These are phyloP conservation scores for Coemansia sp. DNA, from an alignment of 371 early-diverging fungal species.

Conservation along the genomic window DNA sequence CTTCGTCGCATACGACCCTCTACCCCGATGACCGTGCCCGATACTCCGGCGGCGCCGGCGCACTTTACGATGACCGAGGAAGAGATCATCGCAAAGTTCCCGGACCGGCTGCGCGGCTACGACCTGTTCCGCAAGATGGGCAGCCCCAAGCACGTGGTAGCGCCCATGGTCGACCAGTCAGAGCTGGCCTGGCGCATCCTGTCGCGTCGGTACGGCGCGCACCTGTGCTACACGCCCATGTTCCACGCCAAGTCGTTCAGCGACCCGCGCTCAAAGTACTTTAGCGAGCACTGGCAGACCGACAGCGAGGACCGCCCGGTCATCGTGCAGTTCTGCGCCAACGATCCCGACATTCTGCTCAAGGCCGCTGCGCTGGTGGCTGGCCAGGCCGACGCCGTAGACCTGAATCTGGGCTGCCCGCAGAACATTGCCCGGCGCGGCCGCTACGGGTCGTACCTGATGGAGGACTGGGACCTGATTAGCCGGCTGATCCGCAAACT, in stretches of 20 bases:
- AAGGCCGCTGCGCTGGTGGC: constrained; percentile 84
- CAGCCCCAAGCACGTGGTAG: constrained; percentile 77
- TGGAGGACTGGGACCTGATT: constrained; percentile 96
- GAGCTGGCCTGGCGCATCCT: constrained; percentile 94
- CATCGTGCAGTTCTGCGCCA: constrained; percentile 98
- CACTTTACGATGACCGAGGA: constrained; percentile 50
- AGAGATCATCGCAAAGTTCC: constrained; percentile 45
- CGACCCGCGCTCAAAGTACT: constrained; percentile 62
- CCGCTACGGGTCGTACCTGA: constrained; percentile 93
- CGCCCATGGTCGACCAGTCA: constrained; percentile 95
- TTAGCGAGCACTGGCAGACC: constrained; percentile 75
- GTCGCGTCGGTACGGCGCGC: constrained; percentile 84
- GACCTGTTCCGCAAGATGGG: constrained; percentile 77
- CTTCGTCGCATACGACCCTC: neutral
- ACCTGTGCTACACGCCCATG: constrained; percentile 99
- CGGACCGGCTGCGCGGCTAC: constrained; percentile 69
- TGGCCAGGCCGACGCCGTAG: constrained; percentile 92
- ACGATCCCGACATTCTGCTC: constrained; percentile 86
- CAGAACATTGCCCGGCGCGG: constrained; percentile 95
- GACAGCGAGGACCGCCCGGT: constrained; percentile 81
- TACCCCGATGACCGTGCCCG: constrained; percentile 2
- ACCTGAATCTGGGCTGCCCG: constrained; percentile 98
- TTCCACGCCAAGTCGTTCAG: constrained; percentile 88
- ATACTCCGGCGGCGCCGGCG: constrained; percentile 9
- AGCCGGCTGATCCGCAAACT: constrained; percentile 62